phyloP scores from a whole-genome alignment of 1,284 basidiomycete genomes.

The Malassezia furfur region DNA sequence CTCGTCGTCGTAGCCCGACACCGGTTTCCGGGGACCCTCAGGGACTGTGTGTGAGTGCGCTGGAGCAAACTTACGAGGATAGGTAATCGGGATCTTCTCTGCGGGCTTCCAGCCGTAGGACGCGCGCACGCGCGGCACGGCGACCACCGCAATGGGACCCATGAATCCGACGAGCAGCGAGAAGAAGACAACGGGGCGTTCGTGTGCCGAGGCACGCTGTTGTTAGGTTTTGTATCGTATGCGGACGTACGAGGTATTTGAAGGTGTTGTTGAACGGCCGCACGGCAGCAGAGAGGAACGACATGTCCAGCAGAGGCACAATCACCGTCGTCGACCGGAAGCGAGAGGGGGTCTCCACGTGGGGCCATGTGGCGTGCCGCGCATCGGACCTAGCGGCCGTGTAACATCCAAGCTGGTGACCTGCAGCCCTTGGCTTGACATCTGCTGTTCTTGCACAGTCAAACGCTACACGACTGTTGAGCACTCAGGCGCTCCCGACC shows the following conservation, averaged over 20 bases:
- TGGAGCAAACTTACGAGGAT: slow-evolving; percentile 61
- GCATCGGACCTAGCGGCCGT: too few species aligned
- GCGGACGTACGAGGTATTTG: slow-evolving; percentile 34
- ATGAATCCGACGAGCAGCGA: slow-evolving; percentile 63
- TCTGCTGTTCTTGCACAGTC: too few species aligned
- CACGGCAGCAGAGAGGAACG: slow-evolving; percentile 21
- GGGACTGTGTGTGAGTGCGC: slow-evolving; percentile 23
- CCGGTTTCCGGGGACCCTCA: slow-evolving; percentile 29
- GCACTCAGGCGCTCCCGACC: too few species aligned
- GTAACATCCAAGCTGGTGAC: too few species aligned
- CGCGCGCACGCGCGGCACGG: slow-evolving; percentile 69
- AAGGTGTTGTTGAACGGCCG: slow-evolving; percentile 37
- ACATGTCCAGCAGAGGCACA: slow-evolving; percentile 9
- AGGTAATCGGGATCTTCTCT: slow-evolving; percentile 69
- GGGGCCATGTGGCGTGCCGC: slow-evolving; percentile 1
- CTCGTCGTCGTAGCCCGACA: slow-evolving; percentile 40
- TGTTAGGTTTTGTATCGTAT: background rate
- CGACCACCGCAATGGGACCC: slow-evolving; percentile 62
- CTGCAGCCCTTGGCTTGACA: too few species aligned
- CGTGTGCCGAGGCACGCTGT: slow-evolving; percentile 74
- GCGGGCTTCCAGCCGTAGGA: slow-evolving; percentile 62
- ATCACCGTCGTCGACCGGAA: background rate
- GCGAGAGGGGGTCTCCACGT: background rate
- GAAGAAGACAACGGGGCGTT: slow-evolving; percentile 84
- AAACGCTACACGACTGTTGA: too few species aligned